A percentile compares a stretch with the other conserved stretches of the same genome.
These are phyloP conservation scores for Trichoderma afroharzianum DNA, from an alignment of 2,329 filamentous ascomycete species.

Conservation along the genomic window DNA sequence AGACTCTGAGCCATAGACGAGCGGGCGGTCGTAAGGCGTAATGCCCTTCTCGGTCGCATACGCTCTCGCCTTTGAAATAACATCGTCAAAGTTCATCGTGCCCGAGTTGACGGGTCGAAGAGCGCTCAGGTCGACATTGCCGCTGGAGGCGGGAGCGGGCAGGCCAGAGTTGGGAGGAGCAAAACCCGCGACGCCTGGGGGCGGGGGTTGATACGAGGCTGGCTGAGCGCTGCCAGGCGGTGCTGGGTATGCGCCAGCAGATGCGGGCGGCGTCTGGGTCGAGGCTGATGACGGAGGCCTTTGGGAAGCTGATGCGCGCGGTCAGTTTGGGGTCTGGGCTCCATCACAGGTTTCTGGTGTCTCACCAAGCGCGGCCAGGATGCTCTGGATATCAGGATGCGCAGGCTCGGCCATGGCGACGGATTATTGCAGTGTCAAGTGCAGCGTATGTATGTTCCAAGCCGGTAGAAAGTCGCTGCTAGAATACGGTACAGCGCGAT, in stretches of 20 bases:
- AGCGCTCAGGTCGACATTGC: conserved; percentile 73
- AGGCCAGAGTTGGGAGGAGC: conserved; percentile 39
- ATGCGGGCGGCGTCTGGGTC: conserved; percentile 39
- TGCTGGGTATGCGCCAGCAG: conserved; percentile 38
- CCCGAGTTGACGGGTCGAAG: conserved; percentile 78
- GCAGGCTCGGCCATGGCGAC: conserved; percentile 33
- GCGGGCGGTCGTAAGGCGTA: conserved; percentile 56
- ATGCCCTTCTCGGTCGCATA: conserved; percentile 78
- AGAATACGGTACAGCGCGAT: conserved; percentile 4
- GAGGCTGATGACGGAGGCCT: conserved; percentile 41
- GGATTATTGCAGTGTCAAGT: conserved; percentile 4
- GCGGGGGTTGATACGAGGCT: conserved; percentile 37
- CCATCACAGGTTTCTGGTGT: conserved; percentile 5
- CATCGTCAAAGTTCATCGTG: conserved; percentile 78
- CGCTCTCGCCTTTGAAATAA: conserved; percentile 78
- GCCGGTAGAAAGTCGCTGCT: background rate
- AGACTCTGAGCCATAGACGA: conserved; percentile 40
- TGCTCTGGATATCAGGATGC: conserved; percentile 43
- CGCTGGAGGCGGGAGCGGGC: conserved; percentile 68
- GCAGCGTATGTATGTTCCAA: background rate
- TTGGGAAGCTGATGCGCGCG: conserved; percentile 38
- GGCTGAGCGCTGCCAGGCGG: conserved; percentile 36
- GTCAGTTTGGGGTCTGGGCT: background rate
- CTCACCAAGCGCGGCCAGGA: conserved; percentile 48
- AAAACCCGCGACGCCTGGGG: conserved; percentile 33